These are phyloP conservation scores for Tulasnella sp. DNA, from an alignment of 768 basidiomycete species.

Conservation along the genomic window DNA sequence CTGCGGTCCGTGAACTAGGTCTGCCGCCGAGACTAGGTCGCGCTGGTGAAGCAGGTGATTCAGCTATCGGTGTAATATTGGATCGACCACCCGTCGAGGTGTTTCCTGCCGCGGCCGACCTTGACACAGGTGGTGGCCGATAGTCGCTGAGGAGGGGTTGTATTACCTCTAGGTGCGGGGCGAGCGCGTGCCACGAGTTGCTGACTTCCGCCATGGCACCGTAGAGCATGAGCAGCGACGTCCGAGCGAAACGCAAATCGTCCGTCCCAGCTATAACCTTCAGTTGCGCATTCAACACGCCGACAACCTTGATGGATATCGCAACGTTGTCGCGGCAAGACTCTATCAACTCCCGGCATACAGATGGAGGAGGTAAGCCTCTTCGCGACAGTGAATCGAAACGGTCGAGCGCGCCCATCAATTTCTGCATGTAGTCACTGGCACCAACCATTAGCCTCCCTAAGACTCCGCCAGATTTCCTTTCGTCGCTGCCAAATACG, in stretches of 20 bases:
- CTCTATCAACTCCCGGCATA: conserved; percentile 72
- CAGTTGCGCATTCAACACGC: conserved; percentile 70
- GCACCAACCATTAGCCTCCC: conserved; percentile 81
- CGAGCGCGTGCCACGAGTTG: conserved; percentile 70
- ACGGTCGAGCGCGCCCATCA: conserved; percentile 81
- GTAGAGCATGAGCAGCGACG: conserved; percentile 77
- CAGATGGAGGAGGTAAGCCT: conserved; percentile 54
- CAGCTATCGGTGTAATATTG: conserved; percentile 6
- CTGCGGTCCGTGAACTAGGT: conserved; percentile 32
- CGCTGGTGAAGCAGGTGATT: conserved; percentile 21
- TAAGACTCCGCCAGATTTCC: conserved; percentile 62
- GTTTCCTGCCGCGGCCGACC: conserved; percentile 22
- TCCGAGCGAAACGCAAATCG: conserved; percentile 79
- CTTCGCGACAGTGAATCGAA: conserved; percentile 73
- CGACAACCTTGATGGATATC: conserved; percentile 79
- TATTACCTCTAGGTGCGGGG: conserved; percentile 59
- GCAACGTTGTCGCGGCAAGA: conserved; percentile 74
- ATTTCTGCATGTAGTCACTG: conserved; percentile 62
- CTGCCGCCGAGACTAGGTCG: conserved; percentile 19
- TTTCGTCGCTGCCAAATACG: conserved; percentile 70
- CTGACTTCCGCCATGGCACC: conserved; percentile 84
- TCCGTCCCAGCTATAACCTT: conserved; percentile 62
- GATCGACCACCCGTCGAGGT: conserved; percentile 3
- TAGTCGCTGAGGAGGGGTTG: conserved; percentile 48
- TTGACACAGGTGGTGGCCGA: conserved; percentile 27